A percentile compares a stretch with the other conserved stretches of the same genome.
These are phyloP conservation scores for Fraxinus floribunda DNA, from an alignment of 305 asterid genomes.

Conservation along the genomic window DNA sequence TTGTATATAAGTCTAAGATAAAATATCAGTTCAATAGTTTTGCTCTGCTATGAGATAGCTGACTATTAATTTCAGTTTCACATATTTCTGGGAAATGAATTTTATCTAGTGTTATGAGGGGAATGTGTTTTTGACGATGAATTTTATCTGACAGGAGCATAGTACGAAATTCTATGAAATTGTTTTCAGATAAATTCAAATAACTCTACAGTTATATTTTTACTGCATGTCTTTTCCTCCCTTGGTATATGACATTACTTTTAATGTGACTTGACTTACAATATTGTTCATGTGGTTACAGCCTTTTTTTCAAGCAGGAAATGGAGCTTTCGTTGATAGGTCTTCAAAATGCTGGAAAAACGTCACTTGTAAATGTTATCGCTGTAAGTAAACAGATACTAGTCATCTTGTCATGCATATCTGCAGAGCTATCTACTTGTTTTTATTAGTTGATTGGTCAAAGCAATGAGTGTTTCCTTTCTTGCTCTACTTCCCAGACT, in stretches of 20 bases:
- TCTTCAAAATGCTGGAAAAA: slow-evolving; percentile 95
- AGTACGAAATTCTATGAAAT: background rate
- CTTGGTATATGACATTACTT: background rate
- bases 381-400: slow-evolving; percentile 61
- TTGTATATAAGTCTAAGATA: background rate
- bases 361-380: slow-evolving; percentile 91
- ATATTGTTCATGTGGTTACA: slow-evolving; percentile 28
- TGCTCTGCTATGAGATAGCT: background rate
- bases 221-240: background rate
- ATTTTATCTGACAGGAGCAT: background rate
- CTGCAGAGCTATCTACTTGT: background rate
- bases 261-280: background rate
- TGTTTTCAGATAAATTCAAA: background rate
- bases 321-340: slow-evolving; percentile 98
- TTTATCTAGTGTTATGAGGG: background rate
- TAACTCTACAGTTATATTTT: background rate
- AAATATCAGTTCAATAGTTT: background rate
- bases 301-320: slow-evolving; percentile 98
- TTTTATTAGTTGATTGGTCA: background rate
- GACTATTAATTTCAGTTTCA: background rate
- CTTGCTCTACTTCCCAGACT: slow-evolving; percentile 45
- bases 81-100: background rate
- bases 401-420: slow-evolving; percentile 5
- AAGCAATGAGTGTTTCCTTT: slow-evolving; percentile 7
- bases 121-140: background rate